Percentiles rank a stretch among this genome's conserved stretches.
These are phyloP conservation scores for Cutaneotrichosporon sp. DNA, from an alignment of 1,284 basidiomycete species.

Conservation along the genomic window DNA sequence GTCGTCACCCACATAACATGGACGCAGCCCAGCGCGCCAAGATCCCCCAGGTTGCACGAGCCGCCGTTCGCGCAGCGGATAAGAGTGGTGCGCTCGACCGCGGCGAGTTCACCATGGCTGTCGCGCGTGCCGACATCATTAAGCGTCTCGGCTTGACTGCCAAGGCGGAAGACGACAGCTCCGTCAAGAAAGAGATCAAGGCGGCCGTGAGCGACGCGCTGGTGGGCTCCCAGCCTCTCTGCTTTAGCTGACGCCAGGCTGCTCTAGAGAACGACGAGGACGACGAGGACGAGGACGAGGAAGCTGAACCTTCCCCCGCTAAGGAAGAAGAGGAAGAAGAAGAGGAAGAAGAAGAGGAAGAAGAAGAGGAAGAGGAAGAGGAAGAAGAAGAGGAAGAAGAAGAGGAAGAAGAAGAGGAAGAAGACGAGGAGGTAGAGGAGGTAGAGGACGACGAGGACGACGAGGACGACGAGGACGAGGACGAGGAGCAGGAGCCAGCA, in stretches of 20 bases:
- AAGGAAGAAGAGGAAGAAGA: conserved; percentile 7
- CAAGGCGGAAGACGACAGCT: conserved; percentile 27
- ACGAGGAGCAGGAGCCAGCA: not conserved
- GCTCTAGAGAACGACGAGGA: conserved; percentile 6
- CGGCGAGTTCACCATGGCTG: conserved; percentile 37
- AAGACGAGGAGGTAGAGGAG: conserved; percentile 3
- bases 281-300: conserved; percentile 12
- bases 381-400: conserved; percentile 9
- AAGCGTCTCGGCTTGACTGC: conserved; percentile 31
- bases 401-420: conserved; percentile 13
- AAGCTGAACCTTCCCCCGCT: not conserved
- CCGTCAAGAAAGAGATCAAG: conserved; percentile 48
- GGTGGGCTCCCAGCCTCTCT: conserved; percentile 27
- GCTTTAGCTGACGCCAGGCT: conserved; percentile 10
- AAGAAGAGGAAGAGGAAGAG: conserved; percentile 2
- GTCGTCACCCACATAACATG: conserved; percentile 9
- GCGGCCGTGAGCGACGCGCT: conserved; percentile 46
- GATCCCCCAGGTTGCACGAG: conserved; percentile 9
- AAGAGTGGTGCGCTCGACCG: conserved; percentile 33
- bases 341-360: conserved; percentile 13
- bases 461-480: not conserved
- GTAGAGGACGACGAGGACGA: no score
- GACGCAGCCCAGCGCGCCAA: conserved; percentile 11
- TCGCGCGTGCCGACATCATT: conserved; percentile 29
- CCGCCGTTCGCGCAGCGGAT: conserved; percentile 29